phyloP scores from a whole-genome alignment of 805 yeast genomes.

The Saturnispora sanitii region DNA sequence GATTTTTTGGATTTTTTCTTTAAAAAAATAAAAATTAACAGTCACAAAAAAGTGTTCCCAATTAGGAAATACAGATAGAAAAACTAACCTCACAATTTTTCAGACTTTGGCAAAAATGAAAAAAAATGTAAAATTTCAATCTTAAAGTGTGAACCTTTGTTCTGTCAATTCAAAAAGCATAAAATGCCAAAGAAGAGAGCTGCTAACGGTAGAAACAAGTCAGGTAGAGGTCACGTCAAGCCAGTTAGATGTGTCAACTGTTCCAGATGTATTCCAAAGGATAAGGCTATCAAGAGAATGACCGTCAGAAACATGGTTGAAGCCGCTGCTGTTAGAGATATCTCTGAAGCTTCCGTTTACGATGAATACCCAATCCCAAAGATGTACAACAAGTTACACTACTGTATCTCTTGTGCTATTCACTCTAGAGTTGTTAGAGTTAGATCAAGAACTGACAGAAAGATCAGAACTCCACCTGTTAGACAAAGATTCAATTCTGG shows the following conservation, averaged over 20 bases:
- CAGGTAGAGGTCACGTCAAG: constrained; percentile 99
- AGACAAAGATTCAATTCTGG: constrained; percentile 92
- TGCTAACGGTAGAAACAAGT: constrained; percentile 99
- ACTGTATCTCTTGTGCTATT: constrained; percentile 99
- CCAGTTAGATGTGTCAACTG: constrained; percentile 99
- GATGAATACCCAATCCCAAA: constrained; percentile 99
- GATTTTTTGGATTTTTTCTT: neutral
- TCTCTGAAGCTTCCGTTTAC: constrained; percentile 99
- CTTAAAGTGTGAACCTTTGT: neutral
- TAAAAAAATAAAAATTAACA: too few species aligned
- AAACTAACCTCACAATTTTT: neutral
- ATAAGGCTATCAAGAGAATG: constrained; percentile 99
- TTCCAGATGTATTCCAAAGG: constrained; percentile 99
- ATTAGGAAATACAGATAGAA: neutral
- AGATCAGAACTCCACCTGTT: constrained; percentile 97
- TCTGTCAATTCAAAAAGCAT: constrained; percentile 16
- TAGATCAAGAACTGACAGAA: constrained; percentile 98
- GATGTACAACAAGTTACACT: constrained; percentile 98
- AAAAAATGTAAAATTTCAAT: neutral
- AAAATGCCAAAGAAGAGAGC: constrained; percentile 99
- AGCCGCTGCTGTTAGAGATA: constrained; percentile 99
- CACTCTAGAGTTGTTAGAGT: constrained; percentile 99
- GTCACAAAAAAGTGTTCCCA: too few species aligned
- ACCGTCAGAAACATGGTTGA: constrained; percentile 99
- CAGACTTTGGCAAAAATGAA: neutral